These are phyloP conservation scores for Cyclotella sp. DNA, from an alignment of 108 stramenopile species.

Conservation along the genomic window DNA sequence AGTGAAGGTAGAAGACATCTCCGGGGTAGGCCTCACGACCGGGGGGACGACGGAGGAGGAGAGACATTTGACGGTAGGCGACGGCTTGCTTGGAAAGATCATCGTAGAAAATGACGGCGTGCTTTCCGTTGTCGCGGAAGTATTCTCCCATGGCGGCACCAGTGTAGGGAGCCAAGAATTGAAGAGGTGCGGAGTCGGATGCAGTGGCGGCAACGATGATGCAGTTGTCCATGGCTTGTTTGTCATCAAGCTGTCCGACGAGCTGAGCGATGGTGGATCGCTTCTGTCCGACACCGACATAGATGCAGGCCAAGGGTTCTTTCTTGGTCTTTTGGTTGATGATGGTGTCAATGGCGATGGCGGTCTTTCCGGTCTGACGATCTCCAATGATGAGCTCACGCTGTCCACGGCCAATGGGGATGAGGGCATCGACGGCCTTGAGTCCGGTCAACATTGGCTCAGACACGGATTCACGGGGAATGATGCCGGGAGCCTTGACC, in stretches of 20 bases:
- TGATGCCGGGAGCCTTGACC: conserved; percentile 99
- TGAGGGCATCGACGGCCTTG: conserved; percentile 99
- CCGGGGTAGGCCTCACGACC: conserved; percentile 99
- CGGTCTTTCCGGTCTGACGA: conserved; percentile 99
- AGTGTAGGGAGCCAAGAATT: conserved; percentile 99
- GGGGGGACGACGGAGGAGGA: conserved; percentile 99
- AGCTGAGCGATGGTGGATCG: conserved; percentile 99
- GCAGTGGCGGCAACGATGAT: conserved; percentile 99
- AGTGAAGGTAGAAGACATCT: conserved; percentile 99
- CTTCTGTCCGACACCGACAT: conserved; percentile 99
- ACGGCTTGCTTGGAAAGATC: conserved; percentile 99
- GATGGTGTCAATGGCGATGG: conserved; percentile 99
- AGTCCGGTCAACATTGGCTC: conserved; percentile 99
- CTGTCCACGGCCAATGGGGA: conserved; percentile 99
- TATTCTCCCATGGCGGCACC: conserved; percentile 99
- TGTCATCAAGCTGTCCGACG: conserved; percentile 97
- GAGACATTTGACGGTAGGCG: conserved; percentile 99
- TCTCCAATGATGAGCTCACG: conserved; percentile 98
- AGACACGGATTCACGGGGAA: conserved; percentile 98
- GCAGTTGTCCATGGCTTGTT: conserved; percentile 97
- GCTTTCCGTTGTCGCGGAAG: conserved; percentile 99
- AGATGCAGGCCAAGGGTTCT: conserved; percentile 98
- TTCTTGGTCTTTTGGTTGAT: conserved; percentile 99
- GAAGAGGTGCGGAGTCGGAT: conserved; percentile 98
- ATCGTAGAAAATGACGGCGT: conserved; percentile 99